Base-by-base conservation (phyloP, 2,329 filamentous ascomycete species). In the Epichloe bromicola region DNA sequence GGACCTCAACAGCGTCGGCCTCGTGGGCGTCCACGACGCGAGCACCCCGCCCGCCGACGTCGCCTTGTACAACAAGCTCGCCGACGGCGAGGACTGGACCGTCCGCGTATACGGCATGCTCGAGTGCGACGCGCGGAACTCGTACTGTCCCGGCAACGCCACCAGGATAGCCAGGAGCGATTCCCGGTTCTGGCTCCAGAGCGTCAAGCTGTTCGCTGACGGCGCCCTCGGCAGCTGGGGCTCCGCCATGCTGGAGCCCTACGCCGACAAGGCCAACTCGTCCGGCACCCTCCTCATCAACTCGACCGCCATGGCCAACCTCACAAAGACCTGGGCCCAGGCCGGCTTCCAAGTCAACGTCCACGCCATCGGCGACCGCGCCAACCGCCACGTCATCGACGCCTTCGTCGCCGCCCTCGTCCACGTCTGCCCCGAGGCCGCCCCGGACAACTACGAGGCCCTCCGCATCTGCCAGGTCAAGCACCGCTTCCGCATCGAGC, bases 201-300 rank as follows among this genome's bases (percentile, higher is more conserved):
- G 82, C 48, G 80, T 86, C 45, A 87, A 87, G 64, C 67, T 87
- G 4, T 86, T 86, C 60, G 82, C 77, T 82, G 82, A 87, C 58
- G 83, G 83, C 20, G 83, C 83, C 2, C 70, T 86, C 1, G 83
- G 83, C 5, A 83, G 78, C 61, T 86, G 83, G 82, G 83, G 83
- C 30, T 83, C 80, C 51, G 83, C 83, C 43, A 74, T 87, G 70
- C 70, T 86, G n/a, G 79, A 83, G 10, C 83, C 83, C 0, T 87
- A 86, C 63, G 70, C 71, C 26, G 83, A 87, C 17, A 73, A 75
- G 2, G 74, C 74, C 52, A 79, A 74, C 0, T 76, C 73, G 0
- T 76, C 73, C 0, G 83, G 83, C 12, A 83, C 80, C 0, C 76
- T 86, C 47, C 73, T 86, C 34, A 77, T 85, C 50, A 83, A 84